phyloP scores from a whole-genome alignment of 495 filamentous ascomycete species.

The Aspergillus panamensis region DNA sequence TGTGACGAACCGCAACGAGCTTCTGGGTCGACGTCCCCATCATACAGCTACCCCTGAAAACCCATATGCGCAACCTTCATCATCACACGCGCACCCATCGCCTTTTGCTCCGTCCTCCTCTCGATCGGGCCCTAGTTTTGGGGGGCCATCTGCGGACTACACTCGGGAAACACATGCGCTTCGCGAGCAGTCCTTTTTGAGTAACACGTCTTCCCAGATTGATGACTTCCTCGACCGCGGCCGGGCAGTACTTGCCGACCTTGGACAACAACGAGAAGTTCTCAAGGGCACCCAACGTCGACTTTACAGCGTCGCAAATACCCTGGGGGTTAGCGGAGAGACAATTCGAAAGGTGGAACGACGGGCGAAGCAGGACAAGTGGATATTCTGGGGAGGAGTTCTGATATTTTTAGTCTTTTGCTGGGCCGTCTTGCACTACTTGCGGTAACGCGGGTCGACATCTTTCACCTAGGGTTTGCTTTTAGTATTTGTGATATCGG shows the following conservation, averaged over 20 bases:
- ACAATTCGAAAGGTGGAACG: conserved; percentile 95
- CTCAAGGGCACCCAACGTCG: conserved; percentile 89
- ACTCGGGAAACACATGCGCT: conserved; percentile 78
- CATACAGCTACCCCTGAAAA: conserved; percentile 88
- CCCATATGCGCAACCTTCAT: conserved; percentile 71
- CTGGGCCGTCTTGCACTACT: conserved; percentile 79
- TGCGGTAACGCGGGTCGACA: conserved; percentile 51
- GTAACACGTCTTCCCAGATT: conserved; percentile 70
- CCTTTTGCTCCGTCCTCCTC: conserved; percentile 40
- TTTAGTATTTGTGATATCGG: conserved; percentile 7
- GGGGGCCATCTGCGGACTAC: conserved; percentile 54
- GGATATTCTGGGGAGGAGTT: conserved; percentile 92
- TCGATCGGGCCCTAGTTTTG: conserved; percentile 48
- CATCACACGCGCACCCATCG: conserved; percentile 39
- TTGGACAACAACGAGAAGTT: conserved; percentile 88
- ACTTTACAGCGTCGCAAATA: conserved; percentile 91
- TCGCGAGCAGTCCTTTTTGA: conserved; percentile 84
- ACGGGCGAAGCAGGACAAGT: conserved; percentile 90
- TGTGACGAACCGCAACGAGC: conserved; percentile 71
- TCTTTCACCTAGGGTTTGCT: background rate
- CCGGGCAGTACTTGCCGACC: conserved; percentile 80
- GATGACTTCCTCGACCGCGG: conserved; percentile 94
- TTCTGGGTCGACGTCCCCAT: conserved; percentile 87
- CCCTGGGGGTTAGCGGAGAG: conserved; percentile 87
- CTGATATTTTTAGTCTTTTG: conserved; percentile 90